Percentiles rank a stretch among this genome's conserved stretches.
Conservation (phyloP, 2,329 filamentous ascomycete genomes). For the Sordariomycetes sp. region DNA sequence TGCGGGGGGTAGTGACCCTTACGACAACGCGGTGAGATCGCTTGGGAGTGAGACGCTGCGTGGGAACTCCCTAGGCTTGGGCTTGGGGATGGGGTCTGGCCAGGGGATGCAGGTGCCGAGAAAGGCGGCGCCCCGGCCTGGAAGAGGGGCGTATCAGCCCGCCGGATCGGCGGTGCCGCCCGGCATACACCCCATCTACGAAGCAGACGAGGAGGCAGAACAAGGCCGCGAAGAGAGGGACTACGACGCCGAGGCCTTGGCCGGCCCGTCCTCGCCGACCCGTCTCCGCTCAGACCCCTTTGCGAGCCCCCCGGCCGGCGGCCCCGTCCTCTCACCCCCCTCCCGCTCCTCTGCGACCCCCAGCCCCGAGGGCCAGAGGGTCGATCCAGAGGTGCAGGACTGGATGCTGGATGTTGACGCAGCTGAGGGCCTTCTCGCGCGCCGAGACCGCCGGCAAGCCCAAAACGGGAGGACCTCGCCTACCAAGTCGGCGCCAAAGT, state of each 20-base stretch:
- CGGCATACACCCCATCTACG: constrained; percentile 43
- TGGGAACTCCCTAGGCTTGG: constrained; percentile 11
- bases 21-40: constrained; percentile 22
- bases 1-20: constrained; percentile 28
- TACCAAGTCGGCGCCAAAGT: constrained; percentile 21
- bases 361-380: constrained; percentile 22
- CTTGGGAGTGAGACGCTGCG: constrained; percentile 38
- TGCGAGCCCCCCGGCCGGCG: constrained; percentile 23
- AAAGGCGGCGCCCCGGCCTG: constrained; percentile 15
- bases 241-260: background rate
- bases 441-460: constrained; percentile 18
- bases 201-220: constrained; percentile 40
- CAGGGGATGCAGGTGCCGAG: constrained; percentile 13
- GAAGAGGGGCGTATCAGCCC: constrained; percentile 10
- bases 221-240: constrained; percentile 10
- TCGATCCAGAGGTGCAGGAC: constrained; percentile 40
- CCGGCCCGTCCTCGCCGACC: constrained; percentile 16
- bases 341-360: constrained; percentile 21
- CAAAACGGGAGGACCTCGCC: constrained; percentile 20
- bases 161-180: constrained; percentile 13
- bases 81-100: background rate
- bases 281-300: constrained; percentile 34
- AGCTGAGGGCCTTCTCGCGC: constrained; percentile 35
- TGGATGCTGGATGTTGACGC: constrained; percentile 45
- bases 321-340: constrained; percentile 9